Conservation (phyloP, 495 filamentous ascomycete species). For the Neurospora sublineolata region DNA sequence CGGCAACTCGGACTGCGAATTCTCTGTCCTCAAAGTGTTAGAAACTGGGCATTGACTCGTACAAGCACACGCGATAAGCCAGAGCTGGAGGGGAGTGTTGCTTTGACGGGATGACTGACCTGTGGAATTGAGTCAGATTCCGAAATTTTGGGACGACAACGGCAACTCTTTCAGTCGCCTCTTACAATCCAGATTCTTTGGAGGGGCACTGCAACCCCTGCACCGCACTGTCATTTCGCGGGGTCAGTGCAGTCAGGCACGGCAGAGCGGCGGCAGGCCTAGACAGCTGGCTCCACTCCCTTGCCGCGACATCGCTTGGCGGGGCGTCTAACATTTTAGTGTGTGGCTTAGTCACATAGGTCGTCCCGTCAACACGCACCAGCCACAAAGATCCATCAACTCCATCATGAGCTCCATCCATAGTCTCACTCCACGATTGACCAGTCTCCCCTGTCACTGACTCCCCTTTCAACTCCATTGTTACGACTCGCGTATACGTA, state of each 20-base stretch:
- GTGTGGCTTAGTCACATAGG: background rate
- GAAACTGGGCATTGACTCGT: background rate
- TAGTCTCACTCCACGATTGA: background rate
- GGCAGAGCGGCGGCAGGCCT: background rate
- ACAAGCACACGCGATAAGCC: background rate
- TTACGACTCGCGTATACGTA: background rate
- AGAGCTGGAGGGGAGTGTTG: background rate
- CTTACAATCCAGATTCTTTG: background rate
- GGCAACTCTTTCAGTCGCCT: background rate
- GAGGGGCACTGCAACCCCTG: background rate
- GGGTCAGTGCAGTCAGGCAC: background rate
- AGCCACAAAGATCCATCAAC: background rate
- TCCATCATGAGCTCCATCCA: background rate
- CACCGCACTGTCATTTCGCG: background rate
- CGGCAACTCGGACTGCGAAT: background rate
- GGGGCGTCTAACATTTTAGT: background rate
- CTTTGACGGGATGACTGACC: background rate
- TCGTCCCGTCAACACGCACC: background rate
- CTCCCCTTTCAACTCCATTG: background rate
- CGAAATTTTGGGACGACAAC: slow-evolving; percentile 1
- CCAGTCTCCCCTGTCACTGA: background rate
- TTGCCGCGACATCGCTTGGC: background rate
- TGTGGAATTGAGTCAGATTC: slow-evolving; percentile 1
- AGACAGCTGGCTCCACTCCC: background rate
- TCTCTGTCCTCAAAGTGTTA: background rate